Base-by-base conservation (phyloP, 768 basidiomycete genomes). In the Lactifluus rugatus region DNA sequence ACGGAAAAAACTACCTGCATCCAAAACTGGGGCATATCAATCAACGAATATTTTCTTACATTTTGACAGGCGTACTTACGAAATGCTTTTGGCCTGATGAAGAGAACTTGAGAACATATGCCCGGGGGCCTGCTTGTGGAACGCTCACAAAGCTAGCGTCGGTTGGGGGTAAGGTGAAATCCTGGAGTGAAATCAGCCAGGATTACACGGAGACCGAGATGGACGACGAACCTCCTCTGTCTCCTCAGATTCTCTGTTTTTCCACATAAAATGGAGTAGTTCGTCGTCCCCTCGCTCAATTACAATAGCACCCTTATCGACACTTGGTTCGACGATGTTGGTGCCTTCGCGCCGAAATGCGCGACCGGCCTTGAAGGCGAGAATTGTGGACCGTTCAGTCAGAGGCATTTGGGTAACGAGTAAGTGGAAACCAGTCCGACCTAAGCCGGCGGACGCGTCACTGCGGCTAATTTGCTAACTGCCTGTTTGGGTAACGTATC, bases 31-130 rank as follows among this genome's bases (percentile, higher is more conserved):
- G 23, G 8, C 3, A 39, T 21, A 37, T 42, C n/a, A 19, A 4
- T 54, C 25, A 59, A 44, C 16, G 31, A 21, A 21, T 16, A 13
- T 21, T 10, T 28, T 16, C 28, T 4, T 1, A 9, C 5, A 45
- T 5, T 0, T 2, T 37, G 9, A 26, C 21, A 17, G 31, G 19
- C 28, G 25, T 17, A 76, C 83, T 71, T 67, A 94, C 93, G 70
- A 96, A 95, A 70, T 93, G 88, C 61, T 83, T 81, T 67, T 91
- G 88, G 68, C 91, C 81, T 14, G 92, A 94, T 21, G 89, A 92
- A 0, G 87, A 84, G 74, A 96, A 95, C 72, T 89, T 91, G 69
- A 95, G 84, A 61, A 94, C 89, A 65, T 89, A 91, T 5, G 86
- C 83, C 60, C 91, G 76, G 6, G 87, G 89, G 32, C 75, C 67